Conservation (phyloP, 805 yeast species). For the Cyberlindnera misumaiensis region DNA sequence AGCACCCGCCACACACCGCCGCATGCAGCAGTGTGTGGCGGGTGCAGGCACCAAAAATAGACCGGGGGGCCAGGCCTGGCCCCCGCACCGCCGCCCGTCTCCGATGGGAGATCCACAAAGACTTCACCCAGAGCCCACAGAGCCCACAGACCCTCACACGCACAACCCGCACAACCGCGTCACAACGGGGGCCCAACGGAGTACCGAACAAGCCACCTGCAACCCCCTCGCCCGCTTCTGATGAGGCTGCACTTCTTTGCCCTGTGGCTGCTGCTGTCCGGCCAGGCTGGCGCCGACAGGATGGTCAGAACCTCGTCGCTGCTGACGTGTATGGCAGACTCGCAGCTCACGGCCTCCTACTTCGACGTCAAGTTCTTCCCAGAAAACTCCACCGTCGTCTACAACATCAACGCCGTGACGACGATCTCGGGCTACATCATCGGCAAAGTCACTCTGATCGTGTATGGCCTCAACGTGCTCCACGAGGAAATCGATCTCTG, state of each 20-base stretch:
- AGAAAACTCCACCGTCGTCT: constrained; percentile 49
- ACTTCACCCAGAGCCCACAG: no score
- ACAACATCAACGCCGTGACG: constrained; percentile 72
- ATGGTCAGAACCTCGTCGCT: constrained; percentile 55
- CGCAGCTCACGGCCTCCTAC: constrained; percentile 77
- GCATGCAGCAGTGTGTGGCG: no score
- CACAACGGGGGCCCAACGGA: no score
- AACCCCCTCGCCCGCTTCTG: neutral
- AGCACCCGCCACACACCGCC: no score
- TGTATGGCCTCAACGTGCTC: constrained; percentile 72
- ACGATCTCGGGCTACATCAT: constrained; percentile 62
- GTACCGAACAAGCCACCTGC: no score
- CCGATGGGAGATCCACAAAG: no score
- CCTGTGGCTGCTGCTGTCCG: constrained; percentile 3
- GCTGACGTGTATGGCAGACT: constrained; percentile 86
- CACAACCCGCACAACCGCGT: no score
- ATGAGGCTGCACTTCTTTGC: constrained; percentile 1
- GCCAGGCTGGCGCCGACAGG: constrained; percentile 7
- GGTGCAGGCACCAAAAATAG: no score
- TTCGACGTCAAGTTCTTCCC: constrained; percentile 77
- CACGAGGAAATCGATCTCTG: constrained; percentile 57
- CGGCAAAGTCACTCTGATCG: constrained; percentile 60
- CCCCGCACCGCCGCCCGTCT: no score
- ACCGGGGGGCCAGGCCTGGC: no score
- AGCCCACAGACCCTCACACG: no score